Conservation (phyloP, 768 basidiomycete species). For the Naganishia onofrii region DNA sequence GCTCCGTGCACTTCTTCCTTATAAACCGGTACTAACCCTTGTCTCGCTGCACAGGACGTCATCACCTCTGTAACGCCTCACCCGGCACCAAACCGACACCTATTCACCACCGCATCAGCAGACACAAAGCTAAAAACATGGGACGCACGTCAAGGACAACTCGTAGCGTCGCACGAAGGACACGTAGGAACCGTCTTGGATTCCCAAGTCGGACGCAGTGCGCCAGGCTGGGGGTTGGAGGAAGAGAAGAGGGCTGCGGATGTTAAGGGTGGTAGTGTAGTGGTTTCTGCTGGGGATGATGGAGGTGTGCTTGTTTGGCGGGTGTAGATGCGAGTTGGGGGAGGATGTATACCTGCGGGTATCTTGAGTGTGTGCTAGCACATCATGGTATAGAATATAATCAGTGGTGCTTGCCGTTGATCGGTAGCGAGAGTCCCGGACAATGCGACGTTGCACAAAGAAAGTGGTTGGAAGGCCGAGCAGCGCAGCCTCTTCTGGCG, state of each 20-base stretch:
- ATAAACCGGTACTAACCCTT: neutral
- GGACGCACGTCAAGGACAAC: slow-evolving; percentile 80
- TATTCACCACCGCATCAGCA: slow-evolving; percentile 80
- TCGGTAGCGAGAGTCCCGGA: too few relatives aligned
- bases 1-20: neutral
- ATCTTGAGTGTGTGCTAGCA: too few relatives aligned
- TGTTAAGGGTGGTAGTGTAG: slow-evolving; percentile 56
- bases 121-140: slow-evolving; percentile 85
- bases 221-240: slow-evolving; percentile 30
- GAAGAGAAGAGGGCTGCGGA: slow-evolving; percentile 27
- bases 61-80: slow-evolving; percentile 75
- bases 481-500: too few relatives aligned
- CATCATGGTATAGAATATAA: too few relatives aligned
- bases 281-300: slow-evolving; percentile 89
- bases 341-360: neutral
- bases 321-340: slow-evolving; percentile 40
- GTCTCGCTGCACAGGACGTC: slow-evolving; percentile 63
- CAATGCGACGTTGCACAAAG: too few relatives aligned
- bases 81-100: slow-evolving; percentile 69
- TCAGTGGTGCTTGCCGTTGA: too few relatives aligned
- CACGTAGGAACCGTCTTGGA: slow-evolving; percentile 74
- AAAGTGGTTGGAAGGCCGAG: too few relatives aligned
- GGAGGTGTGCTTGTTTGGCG: slow-evolving; percentile 73
- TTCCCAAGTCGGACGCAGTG: slow-evolving; percentile 64
- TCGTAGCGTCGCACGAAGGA: slow-evolving; percentile 76